Conservation (phyloP, 208 protist species). For the Wallacemonas rigidus region DNA sequence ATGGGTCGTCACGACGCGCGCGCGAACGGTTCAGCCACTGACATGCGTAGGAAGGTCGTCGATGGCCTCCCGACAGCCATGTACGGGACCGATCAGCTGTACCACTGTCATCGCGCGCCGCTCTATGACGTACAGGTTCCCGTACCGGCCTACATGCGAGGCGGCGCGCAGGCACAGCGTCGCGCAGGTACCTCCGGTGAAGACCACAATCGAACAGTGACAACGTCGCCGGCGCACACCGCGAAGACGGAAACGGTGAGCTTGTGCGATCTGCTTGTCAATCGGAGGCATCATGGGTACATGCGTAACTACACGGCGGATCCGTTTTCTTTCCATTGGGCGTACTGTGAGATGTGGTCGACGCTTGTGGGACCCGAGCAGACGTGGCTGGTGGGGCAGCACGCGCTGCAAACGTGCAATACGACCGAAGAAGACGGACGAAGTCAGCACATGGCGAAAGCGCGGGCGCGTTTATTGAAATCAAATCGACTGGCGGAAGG, state of each 20-base stretch:
- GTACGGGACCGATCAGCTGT: conserved; percentile 27
- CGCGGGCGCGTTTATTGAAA: background rate
- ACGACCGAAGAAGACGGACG: conserved; percentile 3
- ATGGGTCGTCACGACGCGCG: background rate
- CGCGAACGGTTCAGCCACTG: no score
- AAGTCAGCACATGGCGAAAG: conserved; percentile 2
- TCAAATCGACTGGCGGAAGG: conserved; percentile 20
- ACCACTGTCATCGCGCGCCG: conserved; percentile 39
- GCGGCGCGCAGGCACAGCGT: background rate
- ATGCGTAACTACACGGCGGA: conserved; percentile 12
- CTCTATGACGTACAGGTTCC: conserved; percentile 28
- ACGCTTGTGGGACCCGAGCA: background rate
- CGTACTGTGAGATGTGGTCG: conserved; percentile 31
- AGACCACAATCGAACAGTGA: background rate
- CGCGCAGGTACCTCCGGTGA: no score
- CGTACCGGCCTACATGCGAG: conserved; percentile 28
- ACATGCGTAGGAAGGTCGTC: background rate
- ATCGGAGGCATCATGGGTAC: background rate
- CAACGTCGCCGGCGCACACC: background rate
- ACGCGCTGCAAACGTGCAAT: conserved; percentile 15
- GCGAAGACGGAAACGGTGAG: background rate
- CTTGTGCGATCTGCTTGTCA: conserved; percentile 18
- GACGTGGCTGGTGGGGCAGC: background rate
- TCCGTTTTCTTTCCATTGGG: conserved; percentile 7
- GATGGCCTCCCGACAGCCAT: conserved; percentile 21